Evolutionary conservation across 1,284 basidiomycete genomes (phyloP).

Genomic region (Chalciporus sp.): DNA sequence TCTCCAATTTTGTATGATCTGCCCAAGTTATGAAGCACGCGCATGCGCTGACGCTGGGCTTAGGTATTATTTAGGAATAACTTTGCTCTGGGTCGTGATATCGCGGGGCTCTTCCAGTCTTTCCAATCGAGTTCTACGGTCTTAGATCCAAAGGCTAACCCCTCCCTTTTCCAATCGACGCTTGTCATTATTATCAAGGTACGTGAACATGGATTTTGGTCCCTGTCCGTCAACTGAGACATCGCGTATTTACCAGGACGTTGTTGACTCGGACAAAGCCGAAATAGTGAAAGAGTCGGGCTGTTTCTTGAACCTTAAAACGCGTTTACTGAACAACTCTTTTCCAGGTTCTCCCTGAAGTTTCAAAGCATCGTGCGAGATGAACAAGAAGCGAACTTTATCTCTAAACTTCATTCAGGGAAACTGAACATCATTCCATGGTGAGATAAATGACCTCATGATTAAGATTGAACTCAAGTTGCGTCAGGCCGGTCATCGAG

Average conservation of each 20-base stretch:
- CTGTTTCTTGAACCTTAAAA: neutral
- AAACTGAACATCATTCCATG: conserved; percentile 60
- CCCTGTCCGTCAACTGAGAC: neutral
- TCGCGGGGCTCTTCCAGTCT: conserved; percentile 62
- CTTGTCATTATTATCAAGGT: conserved; percentile 68
- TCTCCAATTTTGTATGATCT: conserved; percentile 51
- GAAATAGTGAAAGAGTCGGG: conserved; percentile 59
- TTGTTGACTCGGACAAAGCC: conserved; percentile 55
- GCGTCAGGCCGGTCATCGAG: conserved; percentile 60
- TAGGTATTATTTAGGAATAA: conserved; percentile 68
- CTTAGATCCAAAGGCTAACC: conserved; percentile 59
- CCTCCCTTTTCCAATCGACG: conserved; percentile 58
- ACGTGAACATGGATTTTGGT: neutral
- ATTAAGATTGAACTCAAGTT: neutral
- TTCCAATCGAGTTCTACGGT: conserved; percentile 65
- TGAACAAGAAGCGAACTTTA: conserved; percentile 65
- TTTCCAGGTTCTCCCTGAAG: conserved; percentile 50
- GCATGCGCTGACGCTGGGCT: neutral
- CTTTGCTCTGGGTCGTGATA: conserved; percentile 60
- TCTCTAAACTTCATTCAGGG: conserved; percentile 55
- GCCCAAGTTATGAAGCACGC: too few relatives aligned
- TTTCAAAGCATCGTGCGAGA: conserved; percentile 59
- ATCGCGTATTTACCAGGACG: conserved; percentile 46
- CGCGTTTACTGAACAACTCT: neutral
- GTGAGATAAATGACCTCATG: conserved; percentile 12